These are phyloP conservation scores for Coemansia sp. DNA, from an alignment of 192 early-diverging fungal genomes.

Conservation along the genomic window DNA sequence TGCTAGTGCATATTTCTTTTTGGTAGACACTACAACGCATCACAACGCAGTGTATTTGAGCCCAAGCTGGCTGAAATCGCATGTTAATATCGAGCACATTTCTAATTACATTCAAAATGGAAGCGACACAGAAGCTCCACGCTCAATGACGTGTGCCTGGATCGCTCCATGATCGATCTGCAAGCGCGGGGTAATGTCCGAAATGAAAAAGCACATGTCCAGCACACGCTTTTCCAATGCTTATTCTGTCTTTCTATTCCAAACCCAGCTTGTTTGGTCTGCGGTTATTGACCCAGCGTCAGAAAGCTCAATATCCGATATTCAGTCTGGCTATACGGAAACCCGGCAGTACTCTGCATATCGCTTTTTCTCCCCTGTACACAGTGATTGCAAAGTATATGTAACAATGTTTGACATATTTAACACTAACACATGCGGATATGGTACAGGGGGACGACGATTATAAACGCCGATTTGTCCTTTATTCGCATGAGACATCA, in stretches of 20 bases:
- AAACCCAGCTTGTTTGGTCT: not conserved
- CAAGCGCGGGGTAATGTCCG: not conserved
- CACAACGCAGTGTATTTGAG: no score
- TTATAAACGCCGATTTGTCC: no score
- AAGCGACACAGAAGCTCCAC: not conserved
- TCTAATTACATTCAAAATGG: not conserved
- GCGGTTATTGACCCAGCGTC: not conserved
- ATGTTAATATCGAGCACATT: not conserved
- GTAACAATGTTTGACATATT: slow-evolving; percentile 6
- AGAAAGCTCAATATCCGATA: not conserved
- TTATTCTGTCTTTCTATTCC: not conserved
- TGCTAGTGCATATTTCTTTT: no score
- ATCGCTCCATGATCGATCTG: slow-evolving; percentile 7
- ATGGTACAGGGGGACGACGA: not conserved
- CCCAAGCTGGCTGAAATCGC: not conserved
- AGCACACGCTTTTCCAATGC: not conserved
- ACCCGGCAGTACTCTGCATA: slow-evolving; percentile 10
- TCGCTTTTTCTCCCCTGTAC: not conserved
- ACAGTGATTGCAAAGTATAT: not conserved
- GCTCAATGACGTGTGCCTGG: slow-evolving; percentile 4
- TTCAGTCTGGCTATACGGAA: not conserved
- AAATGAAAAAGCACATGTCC: slow-evolving; percentile 6
- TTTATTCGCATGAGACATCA: not conserved
- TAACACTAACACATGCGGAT: not conserved
- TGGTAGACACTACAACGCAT: not conserved